These are phyloP conservation scores for Pythium aristosporum DNA, from an alignment of 352 stramenopile genomes.

Conservation along the genomic window DNA sequence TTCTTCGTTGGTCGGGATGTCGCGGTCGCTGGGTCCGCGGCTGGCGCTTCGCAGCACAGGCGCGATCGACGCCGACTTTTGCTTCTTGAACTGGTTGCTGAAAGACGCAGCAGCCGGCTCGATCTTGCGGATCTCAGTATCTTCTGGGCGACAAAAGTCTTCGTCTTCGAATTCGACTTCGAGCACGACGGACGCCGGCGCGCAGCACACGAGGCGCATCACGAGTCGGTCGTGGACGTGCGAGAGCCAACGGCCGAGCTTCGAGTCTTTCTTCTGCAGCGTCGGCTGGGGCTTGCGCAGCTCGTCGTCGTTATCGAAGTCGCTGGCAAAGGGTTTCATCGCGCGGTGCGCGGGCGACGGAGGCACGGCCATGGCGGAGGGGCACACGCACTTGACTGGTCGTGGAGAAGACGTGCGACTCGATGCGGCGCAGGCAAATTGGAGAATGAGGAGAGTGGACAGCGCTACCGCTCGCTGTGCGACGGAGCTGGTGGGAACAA, in stretches of 20 bases:
- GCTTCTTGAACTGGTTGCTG: constrained; percentile 22
- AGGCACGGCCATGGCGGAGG: constrained; percentile 11
- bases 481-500: neutral
- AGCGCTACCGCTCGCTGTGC: neutral
- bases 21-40: constrained; percentile 12
- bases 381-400: neutral
- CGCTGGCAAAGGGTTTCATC: constrained; percentile 15
- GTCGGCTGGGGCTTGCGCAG: constrained; percentile 7
- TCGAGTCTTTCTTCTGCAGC: constrained; percentile 21
- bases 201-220: constrained; percentile 30
- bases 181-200: constrained; percentile 27
- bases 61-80: constrained; percentile 30
- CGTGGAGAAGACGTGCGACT: neutral
- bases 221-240: constrained; percentile 28
- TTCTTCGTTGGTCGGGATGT: constrained; percentile 36
- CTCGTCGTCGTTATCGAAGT: constrained; percentile 21
- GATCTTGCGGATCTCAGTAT: constrained; percentile 29
- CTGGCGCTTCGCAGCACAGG: constrained; percentile 8
- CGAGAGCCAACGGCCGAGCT: constrained; percentile 24
- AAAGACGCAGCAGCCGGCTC: neutral
- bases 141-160: constrained; percentile 23
- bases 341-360: constrained; percentile 18
- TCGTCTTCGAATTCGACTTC: constrained; percentile 32
- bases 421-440: constrained; percentile 8
- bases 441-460: constrained; percentile 10